Base-by-base conservation (phyloP, 2,329 filamentous ascomycete genomes). In the Penicillium sp. region DNA sequence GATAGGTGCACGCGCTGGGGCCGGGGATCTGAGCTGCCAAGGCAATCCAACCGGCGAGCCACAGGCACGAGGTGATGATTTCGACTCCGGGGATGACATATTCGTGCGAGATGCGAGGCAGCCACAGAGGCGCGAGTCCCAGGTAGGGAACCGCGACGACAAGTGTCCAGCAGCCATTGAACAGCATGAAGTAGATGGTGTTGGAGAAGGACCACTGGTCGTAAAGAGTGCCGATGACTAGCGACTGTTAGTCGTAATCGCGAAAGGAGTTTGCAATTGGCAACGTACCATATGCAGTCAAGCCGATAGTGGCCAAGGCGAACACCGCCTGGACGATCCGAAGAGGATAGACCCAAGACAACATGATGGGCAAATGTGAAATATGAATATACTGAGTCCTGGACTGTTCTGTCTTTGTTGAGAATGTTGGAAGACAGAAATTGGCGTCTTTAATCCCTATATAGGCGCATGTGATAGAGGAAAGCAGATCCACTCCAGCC, bases 81-180 rank as follows among this genome's bases (percentile, higher is more conserved):
- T 63, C 61, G 5, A 63, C 31, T 24, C 50, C 38, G 31, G 61
- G 61, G 24, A 63, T 63, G 22, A 56, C 57, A 18, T 58, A 27
- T 39, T 63, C 57, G 43, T 63, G 61, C 5, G 62, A 62, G 46
- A 64, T 16, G 20, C 57, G 59, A 18, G 61, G 57, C 10, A 61
- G 46, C 51, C 54, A 60, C 3, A 64, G 16, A 1, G 62, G 61
- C 11, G 61, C 62, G n/a, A 63, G 59, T n/a, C 57, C 62, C 10
- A 64, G 46, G 52, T 64, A 64, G 20, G 62, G 59, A 4, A 63
- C 48, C 27, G 61, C 61, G 38, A 64, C 44, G 35, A 48, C 57
- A 22, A 53, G 43, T 38, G 62, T 64, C 62, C 62, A 64, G 54
- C 61, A 63, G 46, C 62, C 62, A 39, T 57, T 59, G 56, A 64